These are phyloP conservation scores for Huntiella bhutanensis DNA, from an alignment of 2,329 filamentous ascomycete species.

Conservation along the genomic window DNA sequence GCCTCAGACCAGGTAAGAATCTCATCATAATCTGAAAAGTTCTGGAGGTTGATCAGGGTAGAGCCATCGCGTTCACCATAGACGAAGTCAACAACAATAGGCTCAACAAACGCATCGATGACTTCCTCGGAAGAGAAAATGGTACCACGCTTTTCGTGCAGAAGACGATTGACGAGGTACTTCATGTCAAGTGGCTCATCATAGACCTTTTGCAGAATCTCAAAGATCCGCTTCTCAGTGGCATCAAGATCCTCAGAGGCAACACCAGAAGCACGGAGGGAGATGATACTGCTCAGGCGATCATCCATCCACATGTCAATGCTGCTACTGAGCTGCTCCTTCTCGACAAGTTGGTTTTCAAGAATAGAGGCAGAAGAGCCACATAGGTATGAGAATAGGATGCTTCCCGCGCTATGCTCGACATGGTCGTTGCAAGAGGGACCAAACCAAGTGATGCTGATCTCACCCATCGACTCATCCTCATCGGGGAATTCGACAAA, in stretches of 20 bases:
- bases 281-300: conserved; percentile 65
- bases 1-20: conserved; percentile 65
- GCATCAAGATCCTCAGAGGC: conserved; percentile 67
- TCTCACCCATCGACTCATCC: conserved; percentile 81
- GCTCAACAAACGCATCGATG: conserved; percentile 61
- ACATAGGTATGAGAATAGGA: conserved; percentile 70
- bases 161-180: conserved; percentile 77
- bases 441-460: conserved; percentile 71
- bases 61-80: conserved; percentile 76
- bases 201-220: conserved; percentile 64
- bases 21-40: conserved; percentile 41
- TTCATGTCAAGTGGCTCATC: conserved; percentile 69
- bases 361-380: conserved; percentile 85
- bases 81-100: conserved; percentile 80
- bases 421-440: conserved; percentile 58
- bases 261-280: conserved; percentile 71
- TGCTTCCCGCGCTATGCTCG: conserved; percentile 52
- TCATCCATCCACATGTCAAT: conserved; percentile 64
- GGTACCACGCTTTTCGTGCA: conserved; percentile 59
- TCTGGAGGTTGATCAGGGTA: conserved; percentile 42
- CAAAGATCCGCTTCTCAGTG: conserved; percentile 71
- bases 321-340: conserved; percentile 75
- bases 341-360: conserved; percentile 83
- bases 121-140: conserved; percentile 71
- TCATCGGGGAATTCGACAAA: conserved; percentile 88